These are phyloP conservation scores for Sugiyamaella mastotermitis DNA, from an alignment of 805 yeast species.

Conservation along the genomic window DNA sequence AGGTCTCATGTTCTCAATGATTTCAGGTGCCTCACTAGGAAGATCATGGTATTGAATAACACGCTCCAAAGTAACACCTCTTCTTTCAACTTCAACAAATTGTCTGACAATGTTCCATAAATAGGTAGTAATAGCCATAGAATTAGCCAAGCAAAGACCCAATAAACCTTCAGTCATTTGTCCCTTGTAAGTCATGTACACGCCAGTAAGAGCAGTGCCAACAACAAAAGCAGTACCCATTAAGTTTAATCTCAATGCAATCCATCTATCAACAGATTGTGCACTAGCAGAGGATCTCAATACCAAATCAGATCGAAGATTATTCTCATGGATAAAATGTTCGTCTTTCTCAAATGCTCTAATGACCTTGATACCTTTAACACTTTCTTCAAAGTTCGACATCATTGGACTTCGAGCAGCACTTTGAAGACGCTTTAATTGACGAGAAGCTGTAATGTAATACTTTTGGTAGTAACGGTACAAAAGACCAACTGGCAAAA, in stretches of 20 bases:
- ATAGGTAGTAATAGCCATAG: constrained; percentile 75
- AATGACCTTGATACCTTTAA: constrained; percentile 69
- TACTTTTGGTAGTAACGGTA: constrained; percentile 64
- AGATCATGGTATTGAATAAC: constrained; percentile 24
- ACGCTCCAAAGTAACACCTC: constrained; percentile 78
- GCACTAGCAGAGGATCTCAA: constrained; percentile 80
- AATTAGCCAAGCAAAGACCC: constrained; percentile 80
- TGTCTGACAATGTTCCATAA: constrained; percentile 85
- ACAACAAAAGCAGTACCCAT: constrained; percentile 40
- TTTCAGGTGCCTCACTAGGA: constrained; percentile 57
- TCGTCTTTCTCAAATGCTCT: constrained; percentile 60
- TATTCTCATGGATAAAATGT: constrained; percentile 49
- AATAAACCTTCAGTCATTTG: constrained; percentile 79
- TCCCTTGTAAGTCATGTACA: constrained; percentile 39
- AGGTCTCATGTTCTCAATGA: constrained; percentile 57
- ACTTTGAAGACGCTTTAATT: constrained; percentile 64
- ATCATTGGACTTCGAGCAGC: constrained; percentile 66
- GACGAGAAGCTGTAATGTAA: constrained; percentile 64
- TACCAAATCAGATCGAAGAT: constrained; percentile 50
- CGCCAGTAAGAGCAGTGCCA: constrained; percentile 59
- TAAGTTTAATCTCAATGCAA: constrained; percentile 80
- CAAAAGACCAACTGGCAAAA: constrained; percentile 56
- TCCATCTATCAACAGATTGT: constrained; percentile 81
- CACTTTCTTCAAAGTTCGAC: constrained; percentile 73
- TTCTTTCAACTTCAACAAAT: constrained; percentile 89